phyloP scores from a whole-genome alignment of 148 eudicot genomes.

The Simmondsia chinensis region DNA sequence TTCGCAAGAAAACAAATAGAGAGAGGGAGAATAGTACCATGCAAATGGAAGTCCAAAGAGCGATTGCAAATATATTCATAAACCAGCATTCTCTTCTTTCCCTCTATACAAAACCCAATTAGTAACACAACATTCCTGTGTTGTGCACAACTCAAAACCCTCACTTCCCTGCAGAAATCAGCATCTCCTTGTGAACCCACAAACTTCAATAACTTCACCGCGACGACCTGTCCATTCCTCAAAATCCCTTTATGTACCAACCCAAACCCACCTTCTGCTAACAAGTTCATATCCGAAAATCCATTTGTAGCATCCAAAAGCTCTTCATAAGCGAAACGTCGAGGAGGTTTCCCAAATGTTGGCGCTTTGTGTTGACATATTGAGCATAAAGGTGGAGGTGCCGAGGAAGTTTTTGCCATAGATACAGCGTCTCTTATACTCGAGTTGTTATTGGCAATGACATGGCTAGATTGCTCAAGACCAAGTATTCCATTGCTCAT shows the following conservation, averaged over 20 bases:
- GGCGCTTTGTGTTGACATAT: constrained; percentile 84
- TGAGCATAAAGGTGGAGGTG: constrained; percentile 82
- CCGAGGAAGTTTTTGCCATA: constrained; percentile 43
- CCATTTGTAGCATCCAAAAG: constrained; percentile 60
- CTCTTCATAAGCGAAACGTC: constrained; percentile 49
- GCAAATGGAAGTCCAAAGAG: constrained; percentile 77
- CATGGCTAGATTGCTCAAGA: constrained; percentile 8
- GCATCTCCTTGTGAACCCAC: constrained; percentile 58
- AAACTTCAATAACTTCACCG: constrained; percentile 68
- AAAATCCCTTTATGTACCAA: constrained; percentile 62
- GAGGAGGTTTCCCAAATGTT: constrained; percentile 70
- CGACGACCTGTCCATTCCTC: constrained; percentile 64
- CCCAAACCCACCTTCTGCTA: constrained; percentile 75
- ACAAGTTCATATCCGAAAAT: constrained; percentile 59
- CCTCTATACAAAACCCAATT: constrained; percentile 72
- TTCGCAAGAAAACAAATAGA: too few species aligned
- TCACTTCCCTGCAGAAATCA: constrained; percentile 83
- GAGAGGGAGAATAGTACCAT: constrained; percentile 31
- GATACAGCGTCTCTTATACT: constrained; percentile 67
- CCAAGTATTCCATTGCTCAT: constrained; percentile 7
- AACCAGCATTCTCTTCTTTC: constrained; percentile 49
- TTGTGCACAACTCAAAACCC: constrained; percentile 82
- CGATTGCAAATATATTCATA: constrained; percentile 80
- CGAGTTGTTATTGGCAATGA: constrained; percentile 16
- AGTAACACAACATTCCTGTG: constrained; percentile 87